Percentiles rank a stretch among this genome's conserved stretches.
phyloP scores from a whole-genome alignment of 495 filamentous ascomycete species.

The Hypomontagnella submonticulosa region DNA sequence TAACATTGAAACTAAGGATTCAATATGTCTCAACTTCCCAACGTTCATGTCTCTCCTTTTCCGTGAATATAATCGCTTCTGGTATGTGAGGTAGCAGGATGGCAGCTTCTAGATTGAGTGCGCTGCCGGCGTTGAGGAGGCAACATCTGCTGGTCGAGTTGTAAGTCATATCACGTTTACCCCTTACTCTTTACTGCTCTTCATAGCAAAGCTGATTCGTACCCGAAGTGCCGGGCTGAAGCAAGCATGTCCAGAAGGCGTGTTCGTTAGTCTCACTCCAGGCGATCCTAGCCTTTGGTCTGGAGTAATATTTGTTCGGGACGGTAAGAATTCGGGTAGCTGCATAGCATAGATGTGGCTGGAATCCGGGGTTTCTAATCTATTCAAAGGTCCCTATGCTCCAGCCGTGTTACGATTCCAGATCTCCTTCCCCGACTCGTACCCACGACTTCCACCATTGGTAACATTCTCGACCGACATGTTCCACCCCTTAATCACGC shows the following conservation, averaged over 20 bases:
- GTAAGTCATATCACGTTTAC: conserved; percentile 53
- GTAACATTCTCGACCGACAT: conserved; percentile 90
- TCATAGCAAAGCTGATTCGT: conserved; percentile 27
- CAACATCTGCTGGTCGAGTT: conserved; percentile 83
- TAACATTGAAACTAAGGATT: conserved; percentile 7
- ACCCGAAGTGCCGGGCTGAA: conserved; percentile 77
- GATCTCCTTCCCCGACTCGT: conserved; percentile 83
- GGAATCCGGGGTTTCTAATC: conserved; percentile 18
- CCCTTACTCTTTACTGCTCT: neutral
- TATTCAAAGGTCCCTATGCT: conserved; percentile 79
- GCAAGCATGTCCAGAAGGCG: conserved; percentile 80
- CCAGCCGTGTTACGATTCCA: conserved; percentile 89
- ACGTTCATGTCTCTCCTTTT: conserved; percentile 9
- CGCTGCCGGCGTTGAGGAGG: conserved; percentile 51
- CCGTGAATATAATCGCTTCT: conserved; percentile 12
- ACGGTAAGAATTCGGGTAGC: conserved; percentile 65
- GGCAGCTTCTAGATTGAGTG: conserved; percentile 37
- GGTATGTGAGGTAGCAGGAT: conserved; percentile 26
- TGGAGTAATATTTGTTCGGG: conserved; percentile 89
- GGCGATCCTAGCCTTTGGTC: conserved; percentile 84
- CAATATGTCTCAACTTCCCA: conserved; percentile 29
- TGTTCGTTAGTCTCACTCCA: conserved; percentile 86
- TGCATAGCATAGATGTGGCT: conserved; percentile 22
- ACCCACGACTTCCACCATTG: conserved; percentile 81
- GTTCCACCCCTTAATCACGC: conserved; percentile 92